Percentiles rank a stretch among this genome's conserved stretches.
These are phyloP conservation scores for Apocynum venetum DNA, from an alignment of 257 asterid genomes.

Conservation along the genomic window DNA sequence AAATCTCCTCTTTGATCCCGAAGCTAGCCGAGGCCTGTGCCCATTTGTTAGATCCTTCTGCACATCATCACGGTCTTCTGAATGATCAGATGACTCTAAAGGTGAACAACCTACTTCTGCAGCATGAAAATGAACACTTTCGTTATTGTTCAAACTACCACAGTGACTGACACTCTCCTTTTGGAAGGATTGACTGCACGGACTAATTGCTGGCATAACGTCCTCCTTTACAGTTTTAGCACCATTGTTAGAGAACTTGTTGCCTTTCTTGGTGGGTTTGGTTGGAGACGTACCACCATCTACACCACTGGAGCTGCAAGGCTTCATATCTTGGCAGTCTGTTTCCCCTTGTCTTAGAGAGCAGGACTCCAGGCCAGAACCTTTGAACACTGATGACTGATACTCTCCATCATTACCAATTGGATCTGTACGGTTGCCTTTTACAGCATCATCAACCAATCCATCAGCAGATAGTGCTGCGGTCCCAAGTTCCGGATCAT, in stretches of 20 bases:
- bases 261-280: slow-evolving; percentile 30
- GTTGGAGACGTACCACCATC: slow-evolving; percentile 30
- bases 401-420: slow-evolving; percentile 24
- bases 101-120: slow-evolving; percentile 17
- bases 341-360: slow-evolving; percentile 37
- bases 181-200: slow-evolving; percentile 20
- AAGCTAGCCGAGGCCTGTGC: slow-evolving; percentile 31
- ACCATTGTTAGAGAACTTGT: slow-evolving; percentile 26
- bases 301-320: slow-evolving; percentile 25
- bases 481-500: slow-evolving; percentile 35
- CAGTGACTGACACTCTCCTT: slow-evolving; percentile 22
- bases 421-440: slow-evolving; percentile 29
- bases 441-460: slow-evolving; percentile 35
- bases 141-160: slow-evolving; percentile 13
- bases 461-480: slow-evolving; percentile 38
- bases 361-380: slow-evolving; percentile 46
- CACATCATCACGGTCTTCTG: slow-evolving; percentile 25
- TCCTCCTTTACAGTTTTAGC: slow-evolving; percentile 33
- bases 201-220: slow-evolving; percentile 27
- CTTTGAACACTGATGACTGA: slow-evolving; percentile 33
- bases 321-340: slow-evolving; percentile 30
- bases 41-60: slow-evolving; percentile 52
- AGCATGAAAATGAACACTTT: neutral
- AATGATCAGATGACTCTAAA: slow-evolving; percentile 10
- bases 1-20: slow-evolving; percentile 39